Evolutionary conservation across 1,139 yeast species (phyloP), one percentile per base, ranked within the genome.

Genomic region (Nadsonia commutata): DNA sequence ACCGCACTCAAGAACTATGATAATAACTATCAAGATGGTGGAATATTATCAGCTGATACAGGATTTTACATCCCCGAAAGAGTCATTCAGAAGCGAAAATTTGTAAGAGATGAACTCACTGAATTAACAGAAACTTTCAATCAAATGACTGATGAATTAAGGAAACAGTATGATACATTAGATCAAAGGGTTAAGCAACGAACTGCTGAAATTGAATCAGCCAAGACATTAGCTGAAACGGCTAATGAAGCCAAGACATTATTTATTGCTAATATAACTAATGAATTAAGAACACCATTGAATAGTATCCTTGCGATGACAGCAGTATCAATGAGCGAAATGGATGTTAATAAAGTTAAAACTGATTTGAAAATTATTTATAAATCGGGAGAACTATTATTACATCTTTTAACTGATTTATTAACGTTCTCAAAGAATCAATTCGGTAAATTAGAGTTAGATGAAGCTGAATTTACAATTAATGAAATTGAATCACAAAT

Each of bases 261-360:
- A 4, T 86, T 86, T 58, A 85, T 86, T 56, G 96, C 96, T 3
- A 86, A 86, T 58, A 86, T 86, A 31, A 84, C 95, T 0, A 96
- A 86, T 58, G 96, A 86, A 62, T 69, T 86, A 56, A 71, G 95
- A 54, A 86, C 96, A 0, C 96, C 96, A 1, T 65, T 86, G 51
- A 86, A 86, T 62, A 96, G 96, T 59, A 86, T 86, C 36, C 65
- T 86, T 45, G 96, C 96, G 47, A 84, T 86, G 94, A 82, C 95
- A 0, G 80, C 94, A 2, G 82, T 86, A 47, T 90, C 95, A 5
- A 80, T 84, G 85, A 90, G 82, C 31, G 95, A 84, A 57, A 67
- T 70, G 17, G 90, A 85, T 53, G 70, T 70, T 2, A 60, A 67
- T n/a, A 74, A 76, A 50, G 75, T 83, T n/a, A 78, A 80, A 51